These are phyloP conservation scores for Quambalaria eucalypti DNA, from an alignment of 1,284 basidiomycete species.

Conservation along the genomic window DNA sequence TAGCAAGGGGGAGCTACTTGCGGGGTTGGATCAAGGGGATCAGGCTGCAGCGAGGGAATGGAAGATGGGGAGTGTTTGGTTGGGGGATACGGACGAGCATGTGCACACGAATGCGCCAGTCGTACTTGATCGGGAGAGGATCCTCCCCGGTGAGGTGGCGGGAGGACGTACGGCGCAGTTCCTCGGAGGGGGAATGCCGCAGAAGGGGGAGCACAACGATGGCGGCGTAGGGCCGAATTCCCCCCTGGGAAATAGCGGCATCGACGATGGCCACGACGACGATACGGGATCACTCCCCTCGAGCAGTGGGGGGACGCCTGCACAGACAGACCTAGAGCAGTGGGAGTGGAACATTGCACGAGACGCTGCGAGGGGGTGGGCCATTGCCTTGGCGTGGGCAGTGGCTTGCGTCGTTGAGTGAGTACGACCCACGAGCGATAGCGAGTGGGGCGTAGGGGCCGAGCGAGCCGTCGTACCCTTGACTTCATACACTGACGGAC, in stretches of 20 bases:
- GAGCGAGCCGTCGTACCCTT: too few relatives aligned
- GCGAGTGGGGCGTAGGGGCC: too few relatives aligned
- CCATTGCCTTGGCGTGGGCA: background rate
- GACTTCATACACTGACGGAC: background rate
- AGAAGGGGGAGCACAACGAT: too few relatives aligned
- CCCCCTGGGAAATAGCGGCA: too few relatives aligned
- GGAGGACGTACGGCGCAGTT: too few relatives aligned
- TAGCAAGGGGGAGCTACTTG: background rate
- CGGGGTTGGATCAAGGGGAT: background rate
- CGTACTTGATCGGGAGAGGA: background rate
- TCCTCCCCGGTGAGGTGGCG: background rate
- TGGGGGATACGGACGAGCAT: background rate
- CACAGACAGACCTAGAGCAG: background rate
- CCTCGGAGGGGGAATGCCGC: too few relatives aligned
- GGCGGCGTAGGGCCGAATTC: background rate
- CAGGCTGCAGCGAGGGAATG: background rate
- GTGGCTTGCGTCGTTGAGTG: constrained; percentile 3
- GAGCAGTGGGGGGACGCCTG: constrained; percentile 3
- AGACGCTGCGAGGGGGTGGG: background rate
- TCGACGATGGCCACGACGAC: too few relatives aligned
- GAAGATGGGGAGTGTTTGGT: constrained; percentile 1
- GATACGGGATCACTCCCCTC: too few relatives aligned
- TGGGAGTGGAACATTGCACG: background rate
- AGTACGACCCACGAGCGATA: background rate
- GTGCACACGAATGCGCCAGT: constrained; percentile 1